Evolutionary conservation across 2,329 filamentous ascomycete species (phyloP).

Genomic region (Herpomyces periplanetae): DNA sequence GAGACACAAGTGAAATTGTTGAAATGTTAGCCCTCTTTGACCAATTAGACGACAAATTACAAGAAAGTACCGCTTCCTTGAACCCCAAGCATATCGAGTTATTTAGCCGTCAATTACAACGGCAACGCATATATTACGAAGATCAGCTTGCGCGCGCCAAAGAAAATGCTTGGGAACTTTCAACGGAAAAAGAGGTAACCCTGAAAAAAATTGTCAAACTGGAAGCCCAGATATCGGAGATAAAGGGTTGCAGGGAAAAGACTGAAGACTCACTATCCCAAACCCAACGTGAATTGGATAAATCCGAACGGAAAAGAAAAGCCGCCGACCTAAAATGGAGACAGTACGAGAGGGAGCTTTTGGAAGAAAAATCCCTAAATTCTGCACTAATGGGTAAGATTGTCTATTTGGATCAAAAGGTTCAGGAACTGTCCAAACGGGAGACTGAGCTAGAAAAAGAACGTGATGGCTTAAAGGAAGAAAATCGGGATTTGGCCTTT

Average conservation of each 20-base stretch:
- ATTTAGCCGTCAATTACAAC: slow-evolving; percentile 63
- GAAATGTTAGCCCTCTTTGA: slow-evolving; percentile 6
- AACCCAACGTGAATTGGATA: slow-evolving; percentile 27
- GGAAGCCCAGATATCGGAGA: slow-evolving; percentile 11
- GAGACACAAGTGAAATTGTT: background rate
- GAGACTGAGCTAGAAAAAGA: slow-evolving; percentile 10
- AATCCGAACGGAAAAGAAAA: slow-evolving; percentile 23
- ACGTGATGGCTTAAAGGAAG: slow-evolving; percentile 35
- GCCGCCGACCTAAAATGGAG: slow-evolving; percentile 38
- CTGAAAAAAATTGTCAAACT: slow-evolving; percentile 12
- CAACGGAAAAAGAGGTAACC: slow-evolving; percentile 22
- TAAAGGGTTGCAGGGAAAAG: slow-evolving; percentile 15
- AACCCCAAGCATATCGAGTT: slow-evolving; percentile 80
- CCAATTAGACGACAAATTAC: slow-evolving; percentile 10
- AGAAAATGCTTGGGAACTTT: slow-evolving; percentile 46
- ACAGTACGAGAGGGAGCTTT: slow-evolving; percentile 28
- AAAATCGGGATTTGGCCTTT: slow-evolving; percentile 53
- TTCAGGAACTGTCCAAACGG: slow-evolving; percentile 14
- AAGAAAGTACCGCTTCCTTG: slow-evolving; percentile 30
- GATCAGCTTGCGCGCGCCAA: slow-evolving; percentile 58
- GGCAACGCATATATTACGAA: slow-evolving; percentile 70
- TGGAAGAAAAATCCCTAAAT: slow-evolving; percentile 54
- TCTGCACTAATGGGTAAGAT: slow-evolving; percentile 50
- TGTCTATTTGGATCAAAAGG: slow-evolving; percentile 19
- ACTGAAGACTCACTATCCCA: slow-evolving; percentile 16